Base-by-base conservation (phyloP, 495 filamentous ascomycete species). In the Penicillium ucsense region DNA sequence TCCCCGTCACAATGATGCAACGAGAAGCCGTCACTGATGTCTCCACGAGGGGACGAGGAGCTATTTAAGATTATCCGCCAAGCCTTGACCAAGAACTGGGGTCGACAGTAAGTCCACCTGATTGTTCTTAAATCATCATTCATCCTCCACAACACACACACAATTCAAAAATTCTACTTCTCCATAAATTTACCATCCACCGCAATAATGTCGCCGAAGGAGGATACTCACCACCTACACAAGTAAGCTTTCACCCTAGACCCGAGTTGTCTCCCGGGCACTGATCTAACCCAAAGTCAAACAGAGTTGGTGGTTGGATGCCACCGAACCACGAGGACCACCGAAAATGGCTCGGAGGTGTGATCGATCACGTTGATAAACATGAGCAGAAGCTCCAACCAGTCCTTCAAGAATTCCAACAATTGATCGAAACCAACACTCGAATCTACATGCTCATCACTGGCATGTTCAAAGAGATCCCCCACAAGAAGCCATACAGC, bases 381-480 rank as follows among this genome's bases (percentile, higher is more conserved):
- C 55, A 50, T 10, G 35, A 56, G 4, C 20, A 48, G 3, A 9
- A 45, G 5, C 42, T 71, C 0, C 67, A 71, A 42, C 67, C 67
- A 0, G 67, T 67, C 3, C 44, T 71, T 1, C 8, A 64, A 43
- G 68, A 72, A 41, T 76, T 77, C 55, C 55, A 73, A 42, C 33
- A 60, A 6, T 55, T 75, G n/a, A 74, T 77, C 43, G 71, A 75
- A 49, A 54, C 47, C 12, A 72, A 72, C 53, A 56, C 66, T 4
- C 49, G 58, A 4, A 52, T 73, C 9, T 67, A 63, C 55, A 59
- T 66, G 57, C 62, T 74, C 34, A 33, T 67, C 29, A 44, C 54
- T 4, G 49, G 59, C 35, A 87, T 87, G 84, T 86, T 85, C 66
- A 65, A 74, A 27, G 77, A 88, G 61, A 66, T 89, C 34, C 85